Evolutionary conservation across 441 rosid genomes (phyloP).

Genomic region (Populus hybrid): DNA sequence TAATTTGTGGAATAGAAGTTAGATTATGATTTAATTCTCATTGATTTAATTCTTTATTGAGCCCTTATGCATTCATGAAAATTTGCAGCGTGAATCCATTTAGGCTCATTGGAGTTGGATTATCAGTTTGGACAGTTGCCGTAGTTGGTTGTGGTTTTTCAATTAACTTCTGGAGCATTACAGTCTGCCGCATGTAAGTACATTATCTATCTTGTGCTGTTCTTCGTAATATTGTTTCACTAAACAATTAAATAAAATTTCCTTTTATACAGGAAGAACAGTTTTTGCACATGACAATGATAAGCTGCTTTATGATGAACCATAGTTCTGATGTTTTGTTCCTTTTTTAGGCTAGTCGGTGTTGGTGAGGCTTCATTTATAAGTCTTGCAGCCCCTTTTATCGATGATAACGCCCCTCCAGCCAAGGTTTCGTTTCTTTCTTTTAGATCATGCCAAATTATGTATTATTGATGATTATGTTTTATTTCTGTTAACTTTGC

Average conservation of each 20-base stretch:
- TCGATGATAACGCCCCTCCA: constrained; percentile 90
- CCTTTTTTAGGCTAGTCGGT: constrained; percentile 80
- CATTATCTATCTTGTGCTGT: background rate
- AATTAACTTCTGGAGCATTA: constrained; percentile 82
- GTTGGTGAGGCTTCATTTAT: constrained; percentile 98
- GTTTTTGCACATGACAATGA: background rate
- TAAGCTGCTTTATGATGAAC: background rate
- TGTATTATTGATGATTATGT: background rate
- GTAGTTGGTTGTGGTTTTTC: constrained; percentile 78
- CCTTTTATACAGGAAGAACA: background rate
- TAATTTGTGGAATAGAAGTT: background rate
- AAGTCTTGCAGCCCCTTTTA: constrained; percentile 96
- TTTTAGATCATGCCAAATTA: background rate
- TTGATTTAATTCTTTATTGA: background rate
- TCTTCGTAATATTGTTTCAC: background rate
- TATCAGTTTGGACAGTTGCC: constrained; percentile 88
- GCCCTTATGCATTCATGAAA: constrained; percentile 15
- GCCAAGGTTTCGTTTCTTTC: constrained; percentile 46
- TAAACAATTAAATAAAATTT: too few relatives aligned
- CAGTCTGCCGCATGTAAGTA: constrained; percentile 82
- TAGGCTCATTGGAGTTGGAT: constrained; percentile 92
- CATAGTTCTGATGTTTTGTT: background rate
- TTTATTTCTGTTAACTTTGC: background rate
- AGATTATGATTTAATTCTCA: background rate
- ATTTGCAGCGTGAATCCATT: constrained; percentile 81